Base-by-base conservation (phyloP, 495 filamentous ascomycete genomes). In the Neurospora discreta region DNA sequence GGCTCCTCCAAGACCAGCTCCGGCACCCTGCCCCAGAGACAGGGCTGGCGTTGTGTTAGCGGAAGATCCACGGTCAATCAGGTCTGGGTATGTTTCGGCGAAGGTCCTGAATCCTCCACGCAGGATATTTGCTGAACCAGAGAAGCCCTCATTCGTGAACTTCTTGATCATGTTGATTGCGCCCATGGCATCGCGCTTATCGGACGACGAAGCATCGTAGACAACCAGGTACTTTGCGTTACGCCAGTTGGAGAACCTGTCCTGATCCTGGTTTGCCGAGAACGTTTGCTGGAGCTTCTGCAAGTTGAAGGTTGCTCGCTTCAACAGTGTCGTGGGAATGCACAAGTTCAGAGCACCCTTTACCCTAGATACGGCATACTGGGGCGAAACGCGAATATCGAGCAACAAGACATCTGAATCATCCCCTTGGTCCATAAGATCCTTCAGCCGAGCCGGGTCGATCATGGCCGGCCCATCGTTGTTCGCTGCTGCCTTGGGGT, bases 321-420 rank as follows among this genome's bases (percentile, higher is more conserved):
- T 99, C 52, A 98, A 82, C 43, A 99, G 81, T 0, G 95, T 99
- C 10, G 95, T 99, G 0, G 95, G 95, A 71, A 98, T 96, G 73
- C 96, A 98, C 15, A 99, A 85, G 80, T 97, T 98, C 65, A 99
- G 80, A 0, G 95, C 93, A 7, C 90, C 90, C 52, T 82, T 78
- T 26, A 99, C 92, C 36, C 91, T 88, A 67, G 91, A 90, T 46
- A 89, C 85, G 13, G 90, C 85, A 78, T 90, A 98, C 75, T 94
- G 92, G 11, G 93, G 91, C 72, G 90, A 93, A 8, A 95, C 93
- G 23, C 95, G 89, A 39, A 99, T 87, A 80, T 99, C 95, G n/a
- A 99, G 80, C 4, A 99, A 75, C 69, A 99, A 82, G 5, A 91
- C 78, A 26, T 90, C 85, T 16, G 88, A 81, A 5, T 81, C 80